phyloP scores from a whole-genome alignment of 768 basidiomycete genomes.

The Imleria badia region DNA sequence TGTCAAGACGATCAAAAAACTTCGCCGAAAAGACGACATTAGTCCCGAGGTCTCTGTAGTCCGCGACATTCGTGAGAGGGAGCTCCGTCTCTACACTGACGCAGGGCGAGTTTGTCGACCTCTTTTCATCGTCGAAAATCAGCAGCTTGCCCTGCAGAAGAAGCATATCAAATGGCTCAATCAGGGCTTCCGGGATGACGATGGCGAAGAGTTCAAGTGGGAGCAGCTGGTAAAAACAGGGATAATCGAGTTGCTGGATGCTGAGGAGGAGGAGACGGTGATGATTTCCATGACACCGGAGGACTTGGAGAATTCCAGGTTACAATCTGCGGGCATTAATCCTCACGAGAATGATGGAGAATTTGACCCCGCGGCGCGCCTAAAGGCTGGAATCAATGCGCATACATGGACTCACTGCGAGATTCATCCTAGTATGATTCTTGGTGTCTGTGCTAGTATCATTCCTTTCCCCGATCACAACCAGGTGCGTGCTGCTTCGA shows the following conservation, averaged over 20 bases:
- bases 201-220: conserved; percentile 73
- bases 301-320: conserved; percentile 83
- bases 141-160: conserved; percentile 80
- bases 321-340: conserved; percentile 59
- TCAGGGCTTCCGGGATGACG: conserved; percentile 56
- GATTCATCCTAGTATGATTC: conserved; percentile 98
- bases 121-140: conserved; percentile 93
- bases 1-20: conserved; percentile 88
- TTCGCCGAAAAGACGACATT: conserved; percentile 93
- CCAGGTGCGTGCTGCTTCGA: conserved; percentile 57
- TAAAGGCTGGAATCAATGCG: conserved; percentile 81
- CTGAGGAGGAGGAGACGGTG: conserved; percentile 98
- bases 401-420: conserved; percentile 99
- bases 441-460: conserved; percentile 97
- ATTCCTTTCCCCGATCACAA: conserved; percentile 99
- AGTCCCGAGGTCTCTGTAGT: conserved; percentile 96
- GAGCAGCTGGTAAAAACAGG: conserved; percentile 82
- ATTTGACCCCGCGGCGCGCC: conserved; percentile 82
- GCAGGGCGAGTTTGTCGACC: conserved; percentile 97
- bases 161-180: conserved; percentile 77
- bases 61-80: conserved; percentile 94
- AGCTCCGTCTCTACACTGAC: conserved; percentile 93
- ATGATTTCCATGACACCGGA: conserved; percentile 99
- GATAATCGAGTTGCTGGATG: conserved; percentile 91
- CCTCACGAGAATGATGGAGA: conserved; percentile 62